Evolutionary conservation across 2,329 filamentous ascomycete genomes (phyloP).

Genomic region (Coniochaeta sp.): DNA sequence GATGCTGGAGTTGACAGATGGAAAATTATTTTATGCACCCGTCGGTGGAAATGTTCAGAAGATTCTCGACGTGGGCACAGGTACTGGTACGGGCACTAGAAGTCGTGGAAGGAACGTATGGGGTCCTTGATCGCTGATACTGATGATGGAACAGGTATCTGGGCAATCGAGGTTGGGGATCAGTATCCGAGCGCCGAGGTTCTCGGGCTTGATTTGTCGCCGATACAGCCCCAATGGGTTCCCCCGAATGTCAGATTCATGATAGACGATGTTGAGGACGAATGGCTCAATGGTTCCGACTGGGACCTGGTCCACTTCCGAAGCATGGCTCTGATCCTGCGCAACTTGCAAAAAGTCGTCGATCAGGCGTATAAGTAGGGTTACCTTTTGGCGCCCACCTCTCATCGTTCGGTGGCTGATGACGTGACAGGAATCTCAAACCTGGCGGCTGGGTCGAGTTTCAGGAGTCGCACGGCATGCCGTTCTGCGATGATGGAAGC

Average conservation of each 20-base stretch:
- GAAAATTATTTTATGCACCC: not conserved
- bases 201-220: conserved; percentile 15
- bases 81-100: not conserved
- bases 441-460: conserved; percentile 17
- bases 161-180: conserved; percentile 2
- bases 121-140: not conserved
- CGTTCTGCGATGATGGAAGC: conserved; percentile 15
- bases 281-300: conserved; percentile 35
- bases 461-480: conserved; percentile 13
- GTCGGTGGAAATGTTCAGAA: not conserved
- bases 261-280: conserved; percentile 44
- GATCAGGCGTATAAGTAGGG: conserved; percentile 25
- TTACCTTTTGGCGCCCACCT: not conserved
- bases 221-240: conserved; percentile 17
- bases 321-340: conserved; percentile 35
- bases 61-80: not conserved
- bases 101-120: not conserved
- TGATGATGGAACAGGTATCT: not conserved
- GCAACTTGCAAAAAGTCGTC: conserved; percentile 34
- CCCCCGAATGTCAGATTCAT: conserved; percentile 25
- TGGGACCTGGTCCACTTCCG: conserved; percentile 45
- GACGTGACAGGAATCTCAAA: conserved; percentile 11
- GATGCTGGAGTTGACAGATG: conserved; percentile 21
- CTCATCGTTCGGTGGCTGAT: not conserved
- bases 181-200: conserved; percentile 9